phyloP scores from a whole-genome alignment of 2,329 filamentous ascomycete genomes.

The Ilyonectria sp. region DNA sequence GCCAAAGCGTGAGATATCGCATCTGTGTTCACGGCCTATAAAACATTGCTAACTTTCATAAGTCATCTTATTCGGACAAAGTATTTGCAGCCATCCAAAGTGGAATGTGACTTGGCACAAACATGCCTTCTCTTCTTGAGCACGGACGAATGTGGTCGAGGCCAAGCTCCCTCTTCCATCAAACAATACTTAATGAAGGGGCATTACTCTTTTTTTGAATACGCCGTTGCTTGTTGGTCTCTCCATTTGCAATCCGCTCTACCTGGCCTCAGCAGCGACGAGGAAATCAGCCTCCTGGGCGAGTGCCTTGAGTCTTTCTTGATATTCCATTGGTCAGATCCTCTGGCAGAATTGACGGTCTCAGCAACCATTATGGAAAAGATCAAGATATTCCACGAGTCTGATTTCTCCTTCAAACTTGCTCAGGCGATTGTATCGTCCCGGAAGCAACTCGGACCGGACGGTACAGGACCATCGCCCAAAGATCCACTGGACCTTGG shows the following conservation, averaged over 20 bases:
- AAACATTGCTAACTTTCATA: background rate
- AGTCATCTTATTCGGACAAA: background rate
- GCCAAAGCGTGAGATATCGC: conserved; percentile 18
- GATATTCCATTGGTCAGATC: background rate
- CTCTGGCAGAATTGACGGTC: background rate
- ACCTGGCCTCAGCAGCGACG: background rate
- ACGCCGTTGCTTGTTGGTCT: conserved; percentile 26
- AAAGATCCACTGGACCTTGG: background rate
- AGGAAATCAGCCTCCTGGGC: background rate
- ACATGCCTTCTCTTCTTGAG: conserved; percentile 23
- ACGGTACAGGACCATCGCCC: background rate
- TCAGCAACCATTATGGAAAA: background rate
- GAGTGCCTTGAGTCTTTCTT: conserved; percentile 4
- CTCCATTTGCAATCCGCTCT: conserved; percentile 19
- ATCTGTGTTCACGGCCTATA: background rate
- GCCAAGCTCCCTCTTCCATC: background rate
- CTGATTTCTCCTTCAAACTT: background rate
- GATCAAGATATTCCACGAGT: background rate
- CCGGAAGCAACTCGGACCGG: background rate
- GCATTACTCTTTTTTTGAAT: conserved; percentile 20
- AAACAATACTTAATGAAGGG: conserved; percentile 8
- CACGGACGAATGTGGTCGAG: conserved; percentile 1
- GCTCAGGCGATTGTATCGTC: background rate
- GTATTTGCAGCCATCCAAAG: background rate
- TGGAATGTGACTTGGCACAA: conserved; percentile 12